Conservation (phyloP, 2,329 filamentous ascomycete genomes). For the Byssoonygena ceratinophila region DNA sequence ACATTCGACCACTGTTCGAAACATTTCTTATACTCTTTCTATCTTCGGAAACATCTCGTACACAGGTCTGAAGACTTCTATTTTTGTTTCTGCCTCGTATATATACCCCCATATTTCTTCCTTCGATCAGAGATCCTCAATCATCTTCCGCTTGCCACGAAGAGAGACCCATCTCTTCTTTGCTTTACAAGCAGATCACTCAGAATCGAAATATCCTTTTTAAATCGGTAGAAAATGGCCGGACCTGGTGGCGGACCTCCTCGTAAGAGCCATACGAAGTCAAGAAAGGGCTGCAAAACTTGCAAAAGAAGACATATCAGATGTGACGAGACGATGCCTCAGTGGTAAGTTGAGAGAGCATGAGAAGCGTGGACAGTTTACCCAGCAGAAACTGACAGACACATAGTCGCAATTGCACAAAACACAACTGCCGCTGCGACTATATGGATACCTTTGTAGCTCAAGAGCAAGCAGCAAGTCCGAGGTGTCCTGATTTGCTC, state of each 20-base stretch:
- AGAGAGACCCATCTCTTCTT: neutral
- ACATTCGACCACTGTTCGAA: neutral
- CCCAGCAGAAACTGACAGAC: constrained; percentile 8
- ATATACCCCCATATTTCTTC: constrained; percentile 1
- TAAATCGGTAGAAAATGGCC: constrained; percentile 51
- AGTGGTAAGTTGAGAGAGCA: too few species aligned
- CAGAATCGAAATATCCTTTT: neutral
- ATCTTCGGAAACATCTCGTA: neutral
- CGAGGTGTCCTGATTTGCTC: constrained; percentile 54
- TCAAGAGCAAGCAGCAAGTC: constrained; percentile 43
- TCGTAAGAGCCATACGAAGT: constrained; percentile 89
- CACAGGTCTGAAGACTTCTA: neutral
- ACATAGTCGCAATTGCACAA: constrained; percentile 89
- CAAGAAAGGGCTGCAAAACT: constrained; percentile 93
- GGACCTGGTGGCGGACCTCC: constrained; percentile 91
- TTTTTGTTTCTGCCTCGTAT: constrained; percentile 8
- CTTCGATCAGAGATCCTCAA: neutral
- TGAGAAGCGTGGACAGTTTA: too few species aligned
- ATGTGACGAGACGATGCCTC: constrained; percentile 94
- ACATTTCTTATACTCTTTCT: neutral
- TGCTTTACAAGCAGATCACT: neutral
- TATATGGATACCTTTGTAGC: constrained; percentile 72
- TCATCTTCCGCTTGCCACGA: neutral
- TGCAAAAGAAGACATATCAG: constrained; percentile 97
- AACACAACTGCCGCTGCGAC: constrained; percentile 96